phyloP scores from a whole-genome alignment of 345 rosid genomes.

The Orychophragmus violaceus region DNA sequence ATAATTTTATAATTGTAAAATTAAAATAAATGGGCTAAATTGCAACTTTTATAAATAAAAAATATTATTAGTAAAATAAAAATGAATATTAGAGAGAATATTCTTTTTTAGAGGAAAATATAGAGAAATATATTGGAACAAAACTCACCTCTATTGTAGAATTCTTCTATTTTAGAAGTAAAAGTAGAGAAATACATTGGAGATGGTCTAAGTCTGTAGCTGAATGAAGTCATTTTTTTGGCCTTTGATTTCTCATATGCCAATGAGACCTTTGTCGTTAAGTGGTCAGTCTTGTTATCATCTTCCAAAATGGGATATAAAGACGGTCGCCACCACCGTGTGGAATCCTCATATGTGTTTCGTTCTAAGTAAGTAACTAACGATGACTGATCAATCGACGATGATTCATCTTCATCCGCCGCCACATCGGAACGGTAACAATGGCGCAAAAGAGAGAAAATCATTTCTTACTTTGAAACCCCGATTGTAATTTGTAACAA shows the following conservation, averaged over 20 bases:
- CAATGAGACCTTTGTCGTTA: background rate
- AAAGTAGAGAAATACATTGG: too few relatives aligned
- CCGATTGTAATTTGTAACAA: too few relatives aligned
- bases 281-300: background rate
- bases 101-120: too few relatives aligned
- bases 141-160: too few relatives aligned
- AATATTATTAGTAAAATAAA: too few relatives aligned
- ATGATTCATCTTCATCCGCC: background rate
- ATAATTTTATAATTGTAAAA: too few relatives aligned
- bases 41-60: too few relatives aligned
- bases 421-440: slow-evolving; percentile 4
- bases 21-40: too few relatives aligned
- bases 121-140: too few relatives aligned
- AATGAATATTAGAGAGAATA: too few relatives aligned
- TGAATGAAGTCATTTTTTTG: background rate
- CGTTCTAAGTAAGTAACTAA: background rate
- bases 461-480: background rate
- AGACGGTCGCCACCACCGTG: slow-evolving; percentile 27
- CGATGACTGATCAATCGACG: background rate
- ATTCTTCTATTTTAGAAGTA: too few relatives aligned
- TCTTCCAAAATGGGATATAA: slow-evolving; percentile 22
- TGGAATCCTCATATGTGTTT: background rate
- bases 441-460: background rate
- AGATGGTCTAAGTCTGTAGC: slow-evolving; percentile 1
- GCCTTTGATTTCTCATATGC: background rate